phyloP scores from a whole-genome alignment of 1,284 basidiomycete species.

The Neotropicomus parvogracilis region DNA sequence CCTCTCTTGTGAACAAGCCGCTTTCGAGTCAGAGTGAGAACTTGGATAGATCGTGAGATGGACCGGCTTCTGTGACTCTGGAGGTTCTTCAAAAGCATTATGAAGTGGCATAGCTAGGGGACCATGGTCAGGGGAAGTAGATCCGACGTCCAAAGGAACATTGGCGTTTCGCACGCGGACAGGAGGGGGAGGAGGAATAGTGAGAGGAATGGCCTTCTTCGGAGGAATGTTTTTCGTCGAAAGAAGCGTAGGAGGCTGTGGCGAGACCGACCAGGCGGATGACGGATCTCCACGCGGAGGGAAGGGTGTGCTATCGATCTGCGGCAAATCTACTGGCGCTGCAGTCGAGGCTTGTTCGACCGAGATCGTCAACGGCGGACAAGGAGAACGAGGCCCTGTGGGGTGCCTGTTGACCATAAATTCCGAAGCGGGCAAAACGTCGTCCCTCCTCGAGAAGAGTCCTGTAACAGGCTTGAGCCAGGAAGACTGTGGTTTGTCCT shows the following conservation, averaged over 20 bases:
- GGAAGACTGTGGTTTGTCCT: slow-evolving; percentile 20
- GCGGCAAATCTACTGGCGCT: slow-evolving; percentile 30
- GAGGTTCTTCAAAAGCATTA: slow-evolving; percentile 41
- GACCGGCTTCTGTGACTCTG: slow-evolving; percentile 20
- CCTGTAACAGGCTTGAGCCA: slow-evolving; percentile 29
- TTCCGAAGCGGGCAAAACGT: slow-evolving; percentile 13
- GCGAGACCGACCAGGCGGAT: slow-evolving; percentile 43
- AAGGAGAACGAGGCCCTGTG: slow-evolving; percentile 21
- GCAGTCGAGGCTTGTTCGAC: slow-evolving; percentile 35
- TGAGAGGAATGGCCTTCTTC: slow-evolving; percentile 27
- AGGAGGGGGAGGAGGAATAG: slow-evolving; percentile 28
- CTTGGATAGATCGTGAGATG: slow-evolving; percentile 22
- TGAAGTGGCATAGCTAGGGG: slow-evolving; percentile 52
- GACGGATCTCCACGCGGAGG: slow-evolving; percentile 27
- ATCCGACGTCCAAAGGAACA: slow-evolving; percentile 27
- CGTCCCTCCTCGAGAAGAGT: slow-evolving; percentile 26
- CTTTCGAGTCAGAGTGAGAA: slow-evolving; percentile 2
- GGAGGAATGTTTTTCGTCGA: slow-evolving; percentile 37
- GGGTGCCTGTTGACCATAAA: slow-evolving; percentile 25
- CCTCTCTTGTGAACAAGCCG: slow-evolving; percentile 6
- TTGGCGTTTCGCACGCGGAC: slow-evolving; percentile 31
- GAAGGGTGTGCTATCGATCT: slow-evolving; percentile 31
- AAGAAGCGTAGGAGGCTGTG: slow-evolving; percentile 33
- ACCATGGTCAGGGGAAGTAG: slow-evolving; percentile 24
- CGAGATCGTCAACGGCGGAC: slow-evolving; percentile 45